Conservation (phyloP, 495 filamentous ascomycete species). For the Penicillium nucicola region DNA sequence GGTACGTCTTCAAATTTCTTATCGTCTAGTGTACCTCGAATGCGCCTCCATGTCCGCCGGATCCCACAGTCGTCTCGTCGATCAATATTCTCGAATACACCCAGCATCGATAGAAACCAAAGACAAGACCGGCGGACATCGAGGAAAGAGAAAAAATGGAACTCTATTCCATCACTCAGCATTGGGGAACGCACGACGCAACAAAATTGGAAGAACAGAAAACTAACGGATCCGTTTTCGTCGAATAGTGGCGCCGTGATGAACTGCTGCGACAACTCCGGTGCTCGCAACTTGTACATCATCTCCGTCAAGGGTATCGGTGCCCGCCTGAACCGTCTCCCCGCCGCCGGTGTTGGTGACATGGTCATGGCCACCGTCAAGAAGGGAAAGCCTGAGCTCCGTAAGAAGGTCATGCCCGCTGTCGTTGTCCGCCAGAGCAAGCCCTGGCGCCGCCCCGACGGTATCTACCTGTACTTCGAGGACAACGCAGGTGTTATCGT, state of each 20-base stretch:
- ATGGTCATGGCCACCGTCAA: constrained; percentile 99
- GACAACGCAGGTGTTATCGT: constrained; percentile 99
- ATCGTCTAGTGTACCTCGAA: constrained; percentile 11
- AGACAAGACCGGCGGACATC: neutral
- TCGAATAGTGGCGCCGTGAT: constrained; percentile 81
- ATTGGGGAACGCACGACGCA: constrained; percentile 2
- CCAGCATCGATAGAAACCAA: neutral
- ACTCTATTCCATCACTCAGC: neutral
- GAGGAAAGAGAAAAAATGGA: constrained; percentile 2
- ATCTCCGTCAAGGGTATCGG: constrained; percentile 99
- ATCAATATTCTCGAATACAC: neutral
- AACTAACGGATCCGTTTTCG: constrained; percentile 19
- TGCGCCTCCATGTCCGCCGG: constrained; percentile 8
- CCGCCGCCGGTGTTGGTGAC: constrained; percentile 96
- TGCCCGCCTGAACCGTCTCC: constrained; percentile 96
- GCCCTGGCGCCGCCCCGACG: constrained; percentile 96
- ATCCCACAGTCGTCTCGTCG: constrained; percentile 11
- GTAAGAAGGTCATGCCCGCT: constrained; percentile 99
- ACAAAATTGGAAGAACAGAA: constrained; percentile 6
- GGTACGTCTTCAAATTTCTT: constrained; percentile 63
- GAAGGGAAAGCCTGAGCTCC: constrained; percentile 99
- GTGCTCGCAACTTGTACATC: constrained; percentile 99
- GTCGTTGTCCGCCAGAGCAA: constrained; percentile 98
- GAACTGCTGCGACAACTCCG: constrained; percentile 98
- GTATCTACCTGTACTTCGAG: constrained; percentile 99